Base-by-base conservation (phyloP, 768 basidiomycete genomes). In the Pulveroboletus ravenelii region DNA sequence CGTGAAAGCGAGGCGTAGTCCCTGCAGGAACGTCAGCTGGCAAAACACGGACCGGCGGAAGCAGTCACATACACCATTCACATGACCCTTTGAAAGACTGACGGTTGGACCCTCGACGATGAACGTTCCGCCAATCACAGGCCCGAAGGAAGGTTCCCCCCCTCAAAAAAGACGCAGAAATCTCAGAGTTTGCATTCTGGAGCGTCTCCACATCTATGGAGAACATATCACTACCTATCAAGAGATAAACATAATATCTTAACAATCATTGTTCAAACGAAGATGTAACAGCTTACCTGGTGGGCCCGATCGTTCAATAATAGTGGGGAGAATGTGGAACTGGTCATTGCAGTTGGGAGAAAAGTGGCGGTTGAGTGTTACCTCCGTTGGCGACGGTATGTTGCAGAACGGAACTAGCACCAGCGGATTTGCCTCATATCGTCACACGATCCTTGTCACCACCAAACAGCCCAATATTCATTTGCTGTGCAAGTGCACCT, bases 41-140 rank as follows among this genome's bases (percentile, higher is more conserved):
- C 0, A 3, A 29, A 18, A 50, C 12, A 44, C 3, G 4, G 20
- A 23, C 8, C 17, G 10, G n/a, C 5, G 5, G 20, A 36, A 23
- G 5, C 3, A 9, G 1, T 10, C 37, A 17, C 72, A 13, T 56
- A 79, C 76, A 15, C 71, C 73, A 38, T 79, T 79, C 40, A 75
- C 44, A 51, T 65, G 67, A 13, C 73, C 67, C 35, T 65, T 62
- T 9, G 58, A 54, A 20, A 80, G 48, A 5, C 72, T 63, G 43
- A 68, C 49, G 0, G 66, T 74, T 6, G 78, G 75, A n/a, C n/a
- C n/a, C n/a, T n/a, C n/a, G n/a, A 15, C 74, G 62, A 79, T 76
- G 50, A 77, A 74, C 1, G 58, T 65, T 2, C 74, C 78, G 54
- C 78, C 78, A 3, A 80, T 68, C 20, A 80, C 76, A n/a, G 0